Evolutionary conservation across 2,329 filamentous ascomycete species (phyloP).

Genomic region (Pestalotiopsis sp.): DNA sequence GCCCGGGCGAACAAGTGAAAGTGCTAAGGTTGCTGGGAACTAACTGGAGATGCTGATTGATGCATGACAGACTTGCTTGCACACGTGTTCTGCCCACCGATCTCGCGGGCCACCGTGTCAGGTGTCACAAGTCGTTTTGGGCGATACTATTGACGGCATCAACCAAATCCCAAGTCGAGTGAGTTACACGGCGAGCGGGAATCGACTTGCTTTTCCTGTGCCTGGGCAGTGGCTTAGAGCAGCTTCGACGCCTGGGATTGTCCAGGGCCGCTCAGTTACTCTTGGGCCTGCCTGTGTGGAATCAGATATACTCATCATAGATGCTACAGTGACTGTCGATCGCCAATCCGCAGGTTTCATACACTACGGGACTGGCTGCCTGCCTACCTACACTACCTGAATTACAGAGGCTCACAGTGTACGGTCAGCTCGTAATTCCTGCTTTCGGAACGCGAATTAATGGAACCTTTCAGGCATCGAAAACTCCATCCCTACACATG

Average conservation of each 20-base stretch:
- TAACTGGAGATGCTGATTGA: neutral
- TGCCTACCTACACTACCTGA: neutral
- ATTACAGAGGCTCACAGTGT: neutral
- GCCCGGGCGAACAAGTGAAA: too few species aligned
- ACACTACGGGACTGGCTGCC: conserved; percentile 9
- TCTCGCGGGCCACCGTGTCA: neutral
- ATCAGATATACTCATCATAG: neutral
- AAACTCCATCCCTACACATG: neutral
- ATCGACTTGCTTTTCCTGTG: neutral
- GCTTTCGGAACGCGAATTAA: neutral
- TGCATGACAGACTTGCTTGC: neutral
- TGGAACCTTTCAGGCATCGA: conserved; percentile 11
- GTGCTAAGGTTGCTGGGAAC: too few species aligned
- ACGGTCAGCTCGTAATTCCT: neutral
- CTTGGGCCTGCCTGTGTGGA: neutral
- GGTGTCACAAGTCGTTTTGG: neutral
- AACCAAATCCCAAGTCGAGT: neutral
- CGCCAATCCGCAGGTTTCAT: conserved; percentile 9
- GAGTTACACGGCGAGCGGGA: neutral
- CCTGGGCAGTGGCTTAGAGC: neutral
- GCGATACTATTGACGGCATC: neutral
- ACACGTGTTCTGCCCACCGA: conserved; percentile 6
- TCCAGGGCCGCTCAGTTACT: neutral
- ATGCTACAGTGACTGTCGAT: neutral
- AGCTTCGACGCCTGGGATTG: neutral